Conservation (phyloP, 2,329 filamentous ascomycete genomes). For the Eutypella sp. region DNA sequence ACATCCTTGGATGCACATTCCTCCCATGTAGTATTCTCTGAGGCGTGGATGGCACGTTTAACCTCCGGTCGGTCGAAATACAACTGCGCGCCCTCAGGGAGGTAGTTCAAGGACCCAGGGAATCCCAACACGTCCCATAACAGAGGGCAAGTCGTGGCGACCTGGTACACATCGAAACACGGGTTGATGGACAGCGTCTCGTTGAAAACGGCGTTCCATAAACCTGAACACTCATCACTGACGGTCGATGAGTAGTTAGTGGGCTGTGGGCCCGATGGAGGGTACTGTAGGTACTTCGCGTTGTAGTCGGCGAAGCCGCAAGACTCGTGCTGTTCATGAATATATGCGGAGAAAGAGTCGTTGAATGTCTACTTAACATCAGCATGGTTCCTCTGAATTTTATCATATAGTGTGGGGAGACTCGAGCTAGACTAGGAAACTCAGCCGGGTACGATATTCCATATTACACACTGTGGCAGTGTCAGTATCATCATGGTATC, state of each 20-base stretch:
- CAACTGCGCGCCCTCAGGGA: constrained; percentile 55
- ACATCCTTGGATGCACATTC: constrained; percentile 23
- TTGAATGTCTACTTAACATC: too few species aligned
- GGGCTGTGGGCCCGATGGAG: constrained; percentile 54
- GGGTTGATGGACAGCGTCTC: constrained; percentile 53
- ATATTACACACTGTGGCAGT: too few species aligned
- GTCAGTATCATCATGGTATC: too few species aligned
- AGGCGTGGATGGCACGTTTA: constrained; percentile 63
- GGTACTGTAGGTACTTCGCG: constrained; percentile 54
- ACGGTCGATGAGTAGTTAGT: constrained; percentile 35
- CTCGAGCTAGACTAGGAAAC: too few species aligned
- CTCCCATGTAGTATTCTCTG: constrained; percentile 30
- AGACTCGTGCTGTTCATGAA: constrained; percentile 43
- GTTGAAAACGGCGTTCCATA: constrained; percentile 47
- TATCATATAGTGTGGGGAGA: too few species aligned
- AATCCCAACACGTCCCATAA: constrained; percentile 54
- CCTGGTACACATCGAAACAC: constrained; percentile 66
- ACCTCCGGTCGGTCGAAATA: constrained; percentile 71
- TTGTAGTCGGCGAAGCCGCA: constrained; percentile 56
- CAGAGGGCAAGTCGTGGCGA: constrained; percentile 62
- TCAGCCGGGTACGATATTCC: too few species aligned
- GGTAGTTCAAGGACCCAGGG: constrained; percentile 59
- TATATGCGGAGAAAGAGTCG: constrained; percentile 48
- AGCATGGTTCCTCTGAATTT: too few species aligned
- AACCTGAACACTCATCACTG: constrained; percentile 43